Percentiles rank a stretch among this genome's conserved stretches.
Conservation (phyloP, 2,329 filamentous ascomycete species). For the Teratosphaeria pseudoeucalypti region DNA sequence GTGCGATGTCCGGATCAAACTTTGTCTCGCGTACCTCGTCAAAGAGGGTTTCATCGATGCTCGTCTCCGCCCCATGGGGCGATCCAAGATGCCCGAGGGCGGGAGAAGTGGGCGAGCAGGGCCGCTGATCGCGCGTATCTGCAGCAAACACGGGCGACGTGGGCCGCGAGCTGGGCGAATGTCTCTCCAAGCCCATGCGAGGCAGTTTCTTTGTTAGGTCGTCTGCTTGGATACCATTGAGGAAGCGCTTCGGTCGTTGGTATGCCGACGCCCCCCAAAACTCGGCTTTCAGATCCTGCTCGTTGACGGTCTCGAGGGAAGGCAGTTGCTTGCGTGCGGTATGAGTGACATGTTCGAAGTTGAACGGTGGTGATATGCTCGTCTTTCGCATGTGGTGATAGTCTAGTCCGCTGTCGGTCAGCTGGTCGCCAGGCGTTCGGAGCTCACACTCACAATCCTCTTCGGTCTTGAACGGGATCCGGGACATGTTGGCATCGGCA, state of each 20-base stretch:
- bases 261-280: slow-evolving; percentile 45
- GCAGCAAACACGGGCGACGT: background rate
- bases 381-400: slow-evolving; percentile 30
- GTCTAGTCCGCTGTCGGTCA: slow-evolving; percentile 9
- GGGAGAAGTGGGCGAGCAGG: background rate
- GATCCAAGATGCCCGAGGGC: background rate
- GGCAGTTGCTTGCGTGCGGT: slow-evolving; percentile 46
- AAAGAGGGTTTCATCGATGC: slow-evolving; percentile 17
- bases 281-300: slow-evolving; percentile 42
- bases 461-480: slow-evolving; percentile 2
- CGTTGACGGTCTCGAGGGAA: slow-evolving; percentile 40
- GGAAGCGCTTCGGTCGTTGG: slow-evolving; percentile 38
- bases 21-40: slow-evolving; percentile 16
- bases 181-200: slow-evolving; percentile 2
- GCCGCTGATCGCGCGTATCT: background rate
- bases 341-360: slow-evolving; percentile 55
- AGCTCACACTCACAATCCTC: slow-evolving; percentile 11
- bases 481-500: background rate
- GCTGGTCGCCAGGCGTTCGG: background rate
- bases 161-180: slow-evolving; percentile 8
- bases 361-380: slow-evolving; percentile 51
- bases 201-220: slow-evolving; percentile 25
- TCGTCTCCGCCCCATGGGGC: background rate
- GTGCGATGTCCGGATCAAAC: slow-evolving; percentile 9
- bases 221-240: slow-evolving; percentile 44